Evolutionary conservation across 352 stramenopile genomes (phyloP), one percentile per base, ranked within the genome.

Genomic region (Phytophthora colocasiae): DNA sequence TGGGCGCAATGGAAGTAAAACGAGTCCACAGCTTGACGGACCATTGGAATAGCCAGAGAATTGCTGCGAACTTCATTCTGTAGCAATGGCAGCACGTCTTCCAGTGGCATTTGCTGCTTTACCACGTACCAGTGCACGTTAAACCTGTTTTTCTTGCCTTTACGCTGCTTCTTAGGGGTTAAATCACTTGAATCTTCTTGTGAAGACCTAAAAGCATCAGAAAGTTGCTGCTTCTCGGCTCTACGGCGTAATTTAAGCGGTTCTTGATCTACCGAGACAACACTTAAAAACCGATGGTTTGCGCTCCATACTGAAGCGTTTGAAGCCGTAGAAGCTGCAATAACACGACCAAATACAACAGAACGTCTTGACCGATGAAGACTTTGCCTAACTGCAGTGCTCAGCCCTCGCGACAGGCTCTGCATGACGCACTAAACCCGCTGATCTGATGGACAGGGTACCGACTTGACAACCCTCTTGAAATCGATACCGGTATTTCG

Each of bases 1-100:
- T 88, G 73, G n/a, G 75, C 80, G 45, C 85, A 93, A 50, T 91
- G 71, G 54, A 89, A 91, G 74, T 88, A 93, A 58, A 93, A 91
- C 58, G 73, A 71, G 66, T 93, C 83, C 19, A 93, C 75, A 2
- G 81, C 81, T 50, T 88, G 71, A 14, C 81, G 77, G 26, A 76
- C 59, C 8, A 55, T 62, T 3, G 51, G 57, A 14, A 59, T 44
- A 8, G 48, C 47, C n/a, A 85, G 56, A 12, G 73, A 74, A 17
- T 78, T 76, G 19, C 48, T 39, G 10, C 57, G 65, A 34, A 90
- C 60, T 29, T 90, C 77, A 4, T 27, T 32, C 50, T 84, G 64
- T 41, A 93, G 60, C 38, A 80, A 66, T 45, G 67, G 67, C 40
- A 91, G 78, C 5, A 93, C 77, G 29, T 82, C 68, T 1, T 75